phyloP scores from a whole-genome alignment of 257 asterid species.

The Cordia subcordata region DNA sequence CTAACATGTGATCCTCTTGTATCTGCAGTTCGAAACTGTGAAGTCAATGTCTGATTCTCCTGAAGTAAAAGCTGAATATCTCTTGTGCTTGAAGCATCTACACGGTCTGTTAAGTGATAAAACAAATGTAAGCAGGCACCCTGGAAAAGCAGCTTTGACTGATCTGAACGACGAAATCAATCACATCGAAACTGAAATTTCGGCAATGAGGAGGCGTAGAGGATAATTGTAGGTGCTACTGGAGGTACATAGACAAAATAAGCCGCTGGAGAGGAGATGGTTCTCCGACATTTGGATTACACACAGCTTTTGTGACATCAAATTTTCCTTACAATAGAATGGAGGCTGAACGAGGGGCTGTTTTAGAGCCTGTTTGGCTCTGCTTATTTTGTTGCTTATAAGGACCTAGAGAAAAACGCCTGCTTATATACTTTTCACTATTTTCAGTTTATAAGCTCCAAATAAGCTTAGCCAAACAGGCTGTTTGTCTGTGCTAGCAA shows the following conservation, averaged over 20 bases:
- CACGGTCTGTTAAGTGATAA: conserved; percentile 24
- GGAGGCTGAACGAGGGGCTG: too few relatives aligned
- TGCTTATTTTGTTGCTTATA: too few relatives aligned
- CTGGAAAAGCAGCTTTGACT: conserved; percentile 14
- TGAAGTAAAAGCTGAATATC: conserved; percentile 62
- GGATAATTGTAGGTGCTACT: neutral
- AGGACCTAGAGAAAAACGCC: too few relatives aligned
- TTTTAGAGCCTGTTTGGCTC: too few relatives aligned
- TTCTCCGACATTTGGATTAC: too few relatives aligned
- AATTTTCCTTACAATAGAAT: too few relatives aligned
- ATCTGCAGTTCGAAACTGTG: conserved; percentile 52
- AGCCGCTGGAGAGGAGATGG: neutral
- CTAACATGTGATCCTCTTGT: neutral
- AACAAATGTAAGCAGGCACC: conserved; percentile 11
- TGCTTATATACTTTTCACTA: too few relatives aligned
- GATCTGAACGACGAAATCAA: conserved; percentile 51
- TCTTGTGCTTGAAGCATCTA: conserved; percentile 53
- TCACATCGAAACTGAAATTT: conserved; percentile 41
- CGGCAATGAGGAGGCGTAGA: conserved; percentile 10
- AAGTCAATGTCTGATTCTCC: conserved; percentile 28
- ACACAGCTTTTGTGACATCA: neutral
- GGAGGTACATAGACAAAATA: neutral
- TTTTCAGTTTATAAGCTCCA: too few relatives aligned
- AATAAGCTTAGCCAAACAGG: too few relatives aligned
- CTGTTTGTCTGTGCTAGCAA: too few relatives aligned